Evolutionary conservation across 2,329 filamentous ascomycete species (phyloP), one percentile per base, ranked within the genome.

Genomic region (Biscogniauxia sp.): DNA sequence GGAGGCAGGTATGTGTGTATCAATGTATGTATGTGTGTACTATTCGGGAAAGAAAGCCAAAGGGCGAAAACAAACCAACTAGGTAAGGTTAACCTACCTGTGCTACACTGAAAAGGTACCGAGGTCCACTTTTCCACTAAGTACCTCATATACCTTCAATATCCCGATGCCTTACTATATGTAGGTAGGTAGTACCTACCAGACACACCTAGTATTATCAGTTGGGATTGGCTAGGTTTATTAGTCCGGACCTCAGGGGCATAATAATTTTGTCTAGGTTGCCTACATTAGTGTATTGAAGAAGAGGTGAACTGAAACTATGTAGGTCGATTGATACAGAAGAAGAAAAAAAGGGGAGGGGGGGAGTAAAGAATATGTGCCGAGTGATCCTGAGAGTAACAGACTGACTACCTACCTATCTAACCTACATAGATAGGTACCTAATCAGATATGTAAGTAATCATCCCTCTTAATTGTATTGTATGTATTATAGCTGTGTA

Each of bases 31-130:
- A n/a, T 2, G 17, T 45, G 7, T 45, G 28, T 55, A 45, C n/a
- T n/a, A n/a, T 17, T 54, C 25, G 17, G 50, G 51, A 58, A 41
- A 59, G 51, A 37, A 45, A 55, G 51, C 17, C 32, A 53, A 54
- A 45, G 51, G 53, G 51, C 19, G 51, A 45, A n/a, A 50, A 53
- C n/a, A 28, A 6, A n/a, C 37, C 11, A n/a, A 15, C 37, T 45
- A 17, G n/a, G n/a, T n/a, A n/a, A n/a, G n/a, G n/a, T n/a, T n/a
- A n/a, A n/a, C n/a, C n/a, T n/a, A n/a, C n/a, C n/a, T n/a, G n/a
- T n/a, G n/a, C n/a, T n/a, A n/a, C n/a, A n/a, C n/a, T n/a, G n/a
- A 45, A 45, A 45, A 45, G 37, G 37, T 45, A 45, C 37, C 15
- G 5, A n/a, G 13, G 3, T 17, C 37, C 37, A 45, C 37, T 17